Conservation (phyloP, 2,329 filamentous ascomycete species). For the Rhinocladiella mackenziei region DNA sequence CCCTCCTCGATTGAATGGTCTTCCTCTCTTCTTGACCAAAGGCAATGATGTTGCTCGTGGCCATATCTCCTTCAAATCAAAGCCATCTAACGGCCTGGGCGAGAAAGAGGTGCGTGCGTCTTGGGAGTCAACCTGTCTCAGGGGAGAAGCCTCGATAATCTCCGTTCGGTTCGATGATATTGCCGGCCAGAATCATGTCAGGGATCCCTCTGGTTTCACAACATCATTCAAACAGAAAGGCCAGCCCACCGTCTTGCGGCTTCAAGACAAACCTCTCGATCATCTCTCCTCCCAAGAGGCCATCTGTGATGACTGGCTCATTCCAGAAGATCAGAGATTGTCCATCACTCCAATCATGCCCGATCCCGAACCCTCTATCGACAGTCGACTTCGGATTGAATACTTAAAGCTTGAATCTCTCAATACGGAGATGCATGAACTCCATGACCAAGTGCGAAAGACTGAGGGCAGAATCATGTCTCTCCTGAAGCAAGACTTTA, state of each 20-base stretch:
- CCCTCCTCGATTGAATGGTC: conserved; percentile 32
- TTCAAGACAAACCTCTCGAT: conserved; percentile 29
- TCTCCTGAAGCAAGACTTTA: conserved; percentile 33
- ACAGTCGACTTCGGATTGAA: conserved; percentile 28
- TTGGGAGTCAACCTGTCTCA: conserved; percentile 33
- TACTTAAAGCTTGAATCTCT: conserved; percentile 31
- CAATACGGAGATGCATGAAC: conserved; percentile 27
- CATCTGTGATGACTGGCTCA: conserved; percentile 29
- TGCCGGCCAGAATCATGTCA: conserved; percentile 24
- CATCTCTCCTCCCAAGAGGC: conserved; percentile 23
- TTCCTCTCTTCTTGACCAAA: conserved; percentile 22
- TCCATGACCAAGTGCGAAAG: conserved; percentile 30
- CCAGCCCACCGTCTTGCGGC: conserved; percentile 31
- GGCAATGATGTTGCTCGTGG: conserved; percentile 22
- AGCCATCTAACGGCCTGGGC: conserved; percentile 21
- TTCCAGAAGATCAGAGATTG: conserved; percentile 14
- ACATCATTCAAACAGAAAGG: conserved; percentile 33
- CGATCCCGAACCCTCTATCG: conserved; percentile 1
- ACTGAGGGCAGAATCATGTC: conserved; percentile 32
- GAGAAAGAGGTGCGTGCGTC: conserved; percentile 25
- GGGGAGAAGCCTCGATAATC: conserved; percentile 32
- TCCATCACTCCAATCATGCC: conserved; percentile 11
- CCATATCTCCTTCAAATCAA: conserved; percentile 29
- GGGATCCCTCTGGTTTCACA: conserved; percentile 33
- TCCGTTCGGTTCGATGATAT: conserved; percentile 31